Conservation (phyloP, 768 basidiomycete genomes). For the Suillus variegatus region DNA sequence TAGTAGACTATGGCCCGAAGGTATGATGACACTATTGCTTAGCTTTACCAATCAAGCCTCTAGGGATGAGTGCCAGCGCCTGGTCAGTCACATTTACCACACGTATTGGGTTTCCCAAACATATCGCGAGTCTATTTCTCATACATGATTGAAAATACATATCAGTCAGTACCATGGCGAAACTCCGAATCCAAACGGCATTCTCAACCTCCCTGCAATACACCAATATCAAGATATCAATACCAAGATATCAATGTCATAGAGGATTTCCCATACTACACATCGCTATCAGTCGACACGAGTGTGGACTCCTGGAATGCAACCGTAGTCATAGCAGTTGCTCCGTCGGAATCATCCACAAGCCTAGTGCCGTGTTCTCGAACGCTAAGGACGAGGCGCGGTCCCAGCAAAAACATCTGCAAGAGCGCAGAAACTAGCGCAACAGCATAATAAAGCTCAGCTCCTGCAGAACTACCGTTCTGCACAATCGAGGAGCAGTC, state of each 20-base stretch:
- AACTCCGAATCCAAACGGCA: background rate
- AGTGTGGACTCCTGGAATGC: background rate
- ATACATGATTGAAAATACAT: background rate
- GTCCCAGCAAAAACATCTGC: constrained; percentile 2
- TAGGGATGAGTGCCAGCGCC: too few relatives aligned
- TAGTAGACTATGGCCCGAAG: too few relatives aligned
- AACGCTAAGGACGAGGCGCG: background rate
- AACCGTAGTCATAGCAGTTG: background rate
- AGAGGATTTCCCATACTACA: background rate
- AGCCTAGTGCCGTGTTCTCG: background rate
- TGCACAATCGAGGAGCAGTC: background rate
- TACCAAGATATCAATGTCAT: background rate
- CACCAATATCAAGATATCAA: background rate
- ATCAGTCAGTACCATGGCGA: background rate
- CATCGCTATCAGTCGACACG: background rate
- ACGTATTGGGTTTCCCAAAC: too few relatives aligned
- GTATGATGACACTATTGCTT: too few relatives aligned
- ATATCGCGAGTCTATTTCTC: background rate
- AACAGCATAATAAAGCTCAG: background rate
- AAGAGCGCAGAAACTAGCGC: background rate
- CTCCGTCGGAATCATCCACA: background rate
- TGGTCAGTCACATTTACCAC: too few relatives aligned
- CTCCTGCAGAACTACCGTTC: background rate
- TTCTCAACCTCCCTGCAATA: background rate
- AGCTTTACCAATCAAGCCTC: too few relatives aligned